phyloP scores from a whole-genome alignment of 2,329 filamentous ascomycete species.

The Colletotrichum coccodes region DNA sequence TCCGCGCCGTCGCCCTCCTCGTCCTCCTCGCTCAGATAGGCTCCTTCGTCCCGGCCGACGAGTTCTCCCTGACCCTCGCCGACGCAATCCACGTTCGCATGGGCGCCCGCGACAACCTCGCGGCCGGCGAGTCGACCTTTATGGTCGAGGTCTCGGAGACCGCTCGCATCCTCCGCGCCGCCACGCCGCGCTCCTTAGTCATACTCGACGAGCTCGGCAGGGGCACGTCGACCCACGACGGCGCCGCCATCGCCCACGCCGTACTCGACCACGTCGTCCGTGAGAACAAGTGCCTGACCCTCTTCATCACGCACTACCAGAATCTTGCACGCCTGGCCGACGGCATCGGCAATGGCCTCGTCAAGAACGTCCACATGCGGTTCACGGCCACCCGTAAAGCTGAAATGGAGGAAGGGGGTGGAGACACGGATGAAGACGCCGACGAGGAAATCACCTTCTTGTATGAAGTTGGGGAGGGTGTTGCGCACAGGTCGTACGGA shows the following conservation, averaged over 20 bases:
- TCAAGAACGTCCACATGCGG: conserved; percentile 94
- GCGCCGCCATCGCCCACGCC: conserved; percentile 92
- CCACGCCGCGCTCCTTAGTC: conserved; percentile 84
- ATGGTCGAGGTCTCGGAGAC: conserved; percentile 98
- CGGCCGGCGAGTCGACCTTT: conserved; percentile 94
- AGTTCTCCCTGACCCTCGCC: conserved; percentile 80
- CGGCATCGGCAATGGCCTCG: conserved; percentile 67
- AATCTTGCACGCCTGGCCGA: conserved; percentile 77
- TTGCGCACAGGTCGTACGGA: conserved; percentile 94
- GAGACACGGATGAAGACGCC: conserved; percentile 47
- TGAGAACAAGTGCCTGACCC: conserved; percentile 78
- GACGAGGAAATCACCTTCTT: conserved; percentile 91
- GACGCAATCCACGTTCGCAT: conserved; percentile 96
- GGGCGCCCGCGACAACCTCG: conserved; percentile 95
- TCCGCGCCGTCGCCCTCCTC: conserved; percentile 90
- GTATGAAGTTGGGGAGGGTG: conserved; percentile 90
- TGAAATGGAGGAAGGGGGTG: neutral
- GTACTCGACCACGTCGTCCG: conserved; percentile 87
- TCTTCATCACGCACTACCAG: conserved; percentile 99
- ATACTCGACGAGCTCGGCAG: conserved; percentile 95
- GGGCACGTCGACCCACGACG: conserved; percentile 94
- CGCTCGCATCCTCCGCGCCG: conserved; percentile 87
- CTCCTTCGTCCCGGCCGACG: conserved; percentile 87
- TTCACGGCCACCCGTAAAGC: conserved; percentile 65
- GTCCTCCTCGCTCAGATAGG: conserved; percentile 95